Conservation (phyloP, 2,329 filamentous ascomycete genomes). For the Aspergillus transmontanensis region DNA sequence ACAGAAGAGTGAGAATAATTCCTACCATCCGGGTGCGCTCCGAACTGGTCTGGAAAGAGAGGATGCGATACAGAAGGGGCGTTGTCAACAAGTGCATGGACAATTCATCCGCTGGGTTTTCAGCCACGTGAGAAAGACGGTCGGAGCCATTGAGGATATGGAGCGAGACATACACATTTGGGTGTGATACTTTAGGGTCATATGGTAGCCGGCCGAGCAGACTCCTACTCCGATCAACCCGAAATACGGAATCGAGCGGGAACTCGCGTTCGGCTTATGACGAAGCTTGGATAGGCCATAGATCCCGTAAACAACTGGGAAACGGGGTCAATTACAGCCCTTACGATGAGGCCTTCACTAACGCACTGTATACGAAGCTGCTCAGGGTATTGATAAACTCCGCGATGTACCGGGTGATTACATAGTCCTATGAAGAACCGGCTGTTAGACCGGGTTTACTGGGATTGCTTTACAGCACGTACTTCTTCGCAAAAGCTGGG, state of each 20-base stretch:
- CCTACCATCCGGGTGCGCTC: slow-evolving; percentile 28
- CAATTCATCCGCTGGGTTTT: slow-evolving; percentile 40
- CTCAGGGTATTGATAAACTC: slow-evolving; percentile 52
- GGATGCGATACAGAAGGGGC: slow-evolving; percentile 45
- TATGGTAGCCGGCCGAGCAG: slow-evolving; percentile 34
- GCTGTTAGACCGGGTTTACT: not conserved
- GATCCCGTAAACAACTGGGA: slow-evolving; percentile 41
- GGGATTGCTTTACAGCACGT: not conserved
- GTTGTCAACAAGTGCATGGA: slow-evolving; percentile 49
- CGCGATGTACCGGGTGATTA: slow-evolving; percentile 47
- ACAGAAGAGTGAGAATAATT: slow-evolving; percentile 20
- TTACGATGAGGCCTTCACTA: not conserved
- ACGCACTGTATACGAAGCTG: slow-evolving; percentile 41
- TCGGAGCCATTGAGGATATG: not conserved
- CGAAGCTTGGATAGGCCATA: slow-evolving; percentile 39
- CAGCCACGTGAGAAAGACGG: not conserved
- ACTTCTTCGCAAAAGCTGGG: slow-evolving; percentile 35
- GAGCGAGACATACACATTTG: slow-evolving; percentile 31
- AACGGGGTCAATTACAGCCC: not conserved
- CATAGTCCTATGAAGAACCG: slow-evolving; percentile 36
- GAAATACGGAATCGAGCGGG: slow-evolving; percentile 40
- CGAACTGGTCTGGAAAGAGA: slow-evolving; percentile 36
- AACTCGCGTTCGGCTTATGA: slow-evolving; percentile 22
- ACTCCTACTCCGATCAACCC: slow-evolving; percentile 41
- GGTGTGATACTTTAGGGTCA: slow-evolving; percentile 37